phyloP scores from a whole-genome alignment of 345 rosid genomes.

The Jatropha curcas region DNA sequence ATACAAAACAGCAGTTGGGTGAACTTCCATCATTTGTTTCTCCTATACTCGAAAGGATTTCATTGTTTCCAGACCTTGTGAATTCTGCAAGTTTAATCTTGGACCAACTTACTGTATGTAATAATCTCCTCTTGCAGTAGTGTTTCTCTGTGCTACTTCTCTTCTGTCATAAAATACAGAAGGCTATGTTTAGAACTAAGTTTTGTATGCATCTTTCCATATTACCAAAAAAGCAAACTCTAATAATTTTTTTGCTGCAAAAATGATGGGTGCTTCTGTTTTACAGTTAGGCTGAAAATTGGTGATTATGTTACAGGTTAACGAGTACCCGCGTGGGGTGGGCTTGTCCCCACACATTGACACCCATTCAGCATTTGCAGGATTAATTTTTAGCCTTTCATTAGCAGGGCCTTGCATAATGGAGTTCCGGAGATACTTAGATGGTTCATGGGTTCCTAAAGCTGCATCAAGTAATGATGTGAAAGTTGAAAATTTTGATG shows the following conservation, averaged over 20 bases:
- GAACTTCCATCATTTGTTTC: constrained; percentile 79
- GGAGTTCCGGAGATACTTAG: constrained; percentile 85
- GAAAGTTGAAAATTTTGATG: constrained; percentile 37
- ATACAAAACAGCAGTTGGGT: constrained; percentile 66
- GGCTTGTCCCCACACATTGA: constrained; percentile 97
- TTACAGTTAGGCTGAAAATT: constrained; percentile 23
- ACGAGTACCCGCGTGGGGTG: constrained; percentile 95
- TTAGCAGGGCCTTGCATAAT: constrained; percentile 96
- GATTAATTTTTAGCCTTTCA: constrained; percentile 87
- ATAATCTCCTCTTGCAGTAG: constrained; percentile 7
- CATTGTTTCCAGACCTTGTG: constrained; percentile 37
- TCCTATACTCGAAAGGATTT: constrained; percentile 55
- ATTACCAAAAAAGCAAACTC: no score
- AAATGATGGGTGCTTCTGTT: constrained; percentile 9
- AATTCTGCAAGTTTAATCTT: constrained; percentile 43
- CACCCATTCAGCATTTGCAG: constrained; percentile 95
- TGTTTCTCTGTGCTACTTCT: background rate
- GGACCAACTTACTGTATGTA: constrained; percentile 86
- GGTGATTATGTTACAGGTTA: constrained; percentile 54
- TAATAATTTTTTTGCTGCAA: no score
- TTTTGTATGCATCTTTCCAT: no score
- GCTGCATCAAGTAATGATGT: constrained; percentile 30
- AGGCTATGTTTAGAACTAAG: background rate
- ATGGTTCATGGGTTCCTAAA: constrained; percentile 45
- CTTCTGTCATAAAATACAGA: background rate